Conservation (phyloP, 176 grass and related monocot species). For the Eremochloa ophiuroides region DNA sequence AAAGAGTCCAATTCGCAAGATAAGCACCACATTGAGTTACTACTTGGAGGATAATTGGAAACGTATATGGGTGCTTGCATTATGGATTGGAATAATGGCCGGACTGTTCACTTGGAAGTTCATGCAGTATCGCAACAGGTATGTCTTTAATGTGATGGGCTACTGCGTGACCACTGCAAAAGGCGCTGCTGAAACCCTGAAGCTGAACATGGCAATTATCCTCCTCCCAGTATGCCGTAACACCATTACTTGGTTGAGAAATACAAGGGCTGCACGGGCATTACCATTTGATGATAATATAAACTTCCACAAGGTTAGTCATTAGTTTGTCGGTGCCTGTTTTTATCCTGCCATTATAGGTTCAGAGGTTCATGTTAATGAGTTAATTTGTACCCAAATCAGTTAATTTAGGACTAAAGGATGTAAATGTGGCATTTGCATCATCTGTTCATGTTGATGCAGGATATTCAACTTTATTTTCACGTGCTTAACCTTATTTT, state of each 20-base stretch:
- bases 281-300: constrained; percentile 98
- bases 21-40: constrained; percentile 67
- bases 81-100: constrained; percentile 81
- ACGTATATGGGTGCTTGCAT: constrained; percentile 77
- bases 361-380: neutral
- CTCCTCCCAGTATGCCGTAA: constrained; percentile 95
- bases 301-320: constrained; percentile 98
- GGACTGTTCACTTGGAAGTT: constrained; percentile 95
- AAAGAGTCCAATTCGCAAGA: constrained; percentile 65
- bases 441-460: neutral
- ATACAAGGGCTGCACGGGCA: constrained; percentile 63
- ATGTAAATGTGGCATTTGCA: neutral
- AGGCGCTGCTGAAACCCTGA: constrained; percentile 95
- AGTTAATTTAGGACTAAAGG: neutral
- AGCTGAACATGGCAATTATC: constrained; percentile 96
- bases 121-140: constrained; percentile 72
- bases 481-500: neutral
- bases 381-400: neutral
- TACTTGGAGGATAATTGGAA: constrained; percentile 97
- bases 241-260: constrained; percentile 93
- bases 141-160: constrained; percentile 85
- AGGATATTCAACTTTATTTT: neutral
- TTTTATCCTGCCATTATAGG: constrained; percentile 3
- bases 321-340: neutral
- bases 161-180: constrained; percentile 89